phyloP scores from a whole-genome alignment of 2,329 filamentous ascomycete genomes.

The Neodidymelliopsis sp. region DNA sequence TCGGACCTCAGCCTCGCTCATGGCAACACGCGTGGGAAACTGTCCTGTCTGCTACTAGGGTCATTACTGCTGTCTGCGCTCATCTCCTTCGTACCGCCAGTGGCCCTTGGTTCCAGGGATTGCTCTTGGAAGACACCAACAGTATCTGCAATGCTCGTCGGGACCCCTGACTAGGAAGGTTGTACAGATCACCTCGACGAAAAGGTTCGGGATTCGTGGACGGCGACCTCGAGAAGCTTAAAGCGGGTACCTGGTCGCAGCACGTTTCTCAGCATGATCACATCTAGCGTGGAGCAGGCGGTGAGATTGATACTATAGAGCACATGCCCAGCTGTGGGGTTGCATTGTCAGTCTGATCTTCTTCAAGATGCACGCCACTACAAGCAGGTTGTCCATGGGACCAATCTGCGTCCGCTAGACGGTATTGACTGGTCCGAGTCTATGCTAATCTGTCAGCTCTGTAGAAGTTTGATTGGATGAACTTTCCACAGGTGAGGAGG shows the following conservation, averaged over 20 bases:
- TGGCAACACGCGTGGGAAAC: background rate
- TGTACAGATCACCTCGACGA: slow-evolving; percentile 3
- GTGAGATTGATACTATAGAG: slow-evolving; percentile 1
- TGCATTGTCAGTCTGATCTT: background rate
- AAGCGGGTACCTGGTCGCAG: slow-evolving; percentile 13
- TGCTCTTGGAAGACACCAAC: no score
- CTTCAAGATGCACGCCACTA: background rate
- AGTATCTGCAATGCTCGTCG: no score
- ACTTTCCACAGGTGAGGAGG: no score
- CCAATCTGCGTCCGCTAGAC: no score
- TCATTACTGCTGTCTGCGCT: background rate
- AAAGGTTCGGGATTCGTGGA: slow-evolving; percentile 3
- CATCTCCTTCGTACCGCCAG: no score
- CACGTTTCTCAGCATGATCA: slow-evolving; percentile 9
- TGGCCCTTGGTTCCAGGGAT: no score
- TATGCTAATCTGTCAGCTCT: no score
- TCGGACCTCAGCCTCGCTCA: slow-evolving; percentile 1
- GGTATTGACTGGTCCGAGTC: no score
- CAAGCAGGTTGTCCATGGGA: no score
- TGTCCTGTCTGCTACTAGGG: no score
- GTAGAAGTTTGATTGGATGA: no score
- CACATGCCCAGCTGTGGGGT: background rate
- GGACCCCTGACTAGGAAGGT: background rate
- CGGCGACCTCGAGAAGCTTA: slow-evolving; percentile 14
- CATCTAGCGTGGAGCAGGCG: slow-evolving; percentile 5